phyloP scores from a whole-genome alignment of 441 rosid genomes.

The Dalechampia spathulata region DNA sequence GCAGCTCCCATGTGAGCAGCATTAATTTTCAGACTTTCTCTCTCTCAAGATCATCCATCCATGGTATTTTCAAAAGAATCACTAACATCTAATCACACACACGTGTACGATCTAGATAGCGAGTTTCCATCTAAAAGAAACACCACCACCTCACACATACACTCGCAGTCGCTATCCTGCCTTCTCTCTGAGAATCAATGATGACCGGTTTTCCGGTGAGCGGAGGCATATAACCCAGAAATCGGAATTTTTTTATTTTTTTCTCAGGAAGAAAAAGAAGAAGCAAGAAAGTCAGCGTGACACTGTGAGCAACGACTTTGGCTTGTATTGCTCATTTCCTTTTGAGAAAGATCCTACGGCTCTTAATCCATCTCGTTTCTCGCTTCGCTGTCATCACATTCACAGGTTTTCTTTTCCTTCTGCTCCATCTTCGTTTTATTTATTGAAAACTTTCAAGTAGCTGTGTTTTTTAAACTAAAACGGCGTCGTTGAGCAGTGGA shows the following conservation, averaged over 20 bases:
- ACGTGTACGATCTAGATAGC: conserved; percentile 4
- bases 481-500: conserved; percentile 14
- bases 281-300: conserved; percentile 13
- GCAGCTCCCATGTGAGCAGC: too few species aligned
- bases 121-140: background rate
- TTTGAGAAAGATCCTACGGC: conserved; percentile 29
- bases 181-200: background rate
- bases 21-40: too few species aligned
- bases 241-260: background rate
- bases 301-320: conserved; percentile 17
- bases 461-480: background rate
- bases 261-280: conserved; percentile 31
- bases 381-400: conserved; percentile 28
- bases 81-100: background rate
- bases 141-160: background rate
- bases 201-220: background rate
- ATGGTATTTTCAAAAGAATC: background rate
- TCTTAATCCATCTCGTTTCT: conserved; percentile 20
- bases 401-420: conserved; percentile 20
- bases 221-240: background rate
- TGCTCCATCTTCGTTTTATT: background rate
- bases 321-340: conserved; percentile 39
- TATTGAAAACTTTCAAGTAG: too few species aligned
- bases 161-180: background rate
- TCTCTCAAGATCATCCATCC: too few species aligned